Percentiles rank a stretch among this genome's conserved stretches.
Conservation (phyloP, 345 rosid genomes). For the Acer saccharum region DNA sequence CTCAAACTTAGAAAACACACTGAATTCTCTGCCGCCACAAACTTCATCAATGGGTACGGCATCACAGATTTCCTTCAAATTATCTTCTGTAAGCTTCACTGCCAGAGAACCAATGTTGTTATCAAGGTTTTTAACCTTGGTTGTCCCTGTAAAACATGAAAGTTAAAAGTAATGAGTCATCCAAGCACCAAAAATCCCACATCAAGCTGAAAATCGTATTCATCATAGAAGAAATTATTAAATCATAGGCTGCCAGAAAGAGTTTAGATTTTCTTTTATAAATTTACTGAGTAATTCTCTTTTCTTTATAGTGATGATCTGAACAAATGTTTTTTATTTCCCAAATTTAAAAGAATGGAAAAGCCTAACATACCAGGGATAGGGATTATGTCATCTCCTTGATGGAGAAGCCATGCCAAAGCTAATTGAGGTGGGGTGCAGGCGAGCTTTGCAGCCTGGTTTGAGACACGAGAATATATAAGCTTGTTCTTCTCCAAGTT, state of each 20-base stretch:
- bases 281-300: too few relatives aligned
- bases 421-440: conserved; percentile 53
- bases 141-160: conserved; percentile 41
- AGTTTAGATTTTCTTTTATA: too few relatives aligned
- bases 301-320: too few relatives aligned
- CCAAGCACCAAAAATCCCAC: background rate
- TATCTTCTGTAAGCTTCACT: conserved; percentile 34
- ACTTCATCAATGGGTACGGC: conserved; percentile 45
- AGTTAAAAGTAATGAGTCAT: background rate
- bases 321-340: too few relatives aligned
- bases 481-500: conserved; percentile 52
- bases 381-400: conserved; percentile 52
- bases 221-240: too few relatives aligned
- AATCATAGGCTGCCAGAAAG: too few relatives aligned
- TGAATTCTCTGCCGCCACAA: conserved; percentile 28
- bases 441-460: conserved; percentile 36
- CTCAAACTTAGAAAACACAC: conserved; percentile 7
- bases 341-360: too few relatives aligned
- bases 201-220: background rate
- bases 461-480: conserved; percentile 29
- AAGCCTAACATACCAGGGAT: conserved; percentile 41
- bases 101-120: conserved; percentile 46
- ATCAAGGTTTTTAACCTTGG: conserved; percentile 43
- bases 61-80: conserved; percentile 39
- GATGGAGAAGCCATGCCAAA: conserved; percentile 50